phyloP scores from a whole-genome alignment of 345 rosid genomes.

The Balakata baccata region DNA sequence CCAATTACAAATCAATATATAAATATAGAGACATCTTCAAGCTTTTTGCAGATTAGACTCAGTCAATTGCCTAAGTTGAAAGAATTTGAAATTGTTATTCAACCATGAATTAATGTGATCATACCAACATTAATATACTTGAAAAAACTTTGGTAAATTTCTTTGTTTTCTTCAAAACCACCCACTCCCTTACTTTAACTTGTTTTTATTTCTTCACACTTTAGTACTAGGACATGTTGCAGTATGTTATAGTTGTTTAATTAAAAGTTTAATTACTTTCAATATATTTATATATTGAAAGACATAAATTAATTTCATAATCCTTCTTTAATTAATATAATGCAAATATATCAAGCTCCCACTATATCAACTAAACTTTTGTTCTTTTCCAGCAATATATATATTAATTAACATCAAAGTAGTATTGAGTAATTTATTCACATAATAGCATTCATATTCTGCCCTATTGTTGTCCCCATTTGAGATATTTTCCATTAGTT shows the following conservation, averaged over 20 bases:
- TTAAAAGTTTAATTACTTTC: too few species aligned
- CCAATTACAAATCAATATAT: background rate
- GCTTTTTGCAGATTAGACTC: conserved; percentile 24
- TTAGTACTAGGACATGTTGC: background rate
- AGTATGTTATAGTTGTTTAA: background rate
- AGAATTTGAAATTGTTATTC: background rate
- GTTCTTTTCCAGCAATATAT: background rate
- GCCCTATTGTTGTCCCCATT: background rate
- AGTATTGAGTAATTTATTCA: too few species aligned
- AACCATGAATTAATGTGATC: background rate
- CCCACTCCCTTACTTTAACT: conserved; percentile 6
- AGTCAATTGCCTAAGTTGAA: conserved; percentile 17
- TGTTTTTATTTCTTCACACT: background rate
- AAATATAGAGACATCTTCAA: conserved; percentile 13
- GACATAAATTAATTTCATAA: background rate
- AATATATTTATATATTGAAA: too few species aligned
- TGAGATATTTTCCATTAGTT: background rate
- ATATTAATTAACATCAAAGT: background rate
- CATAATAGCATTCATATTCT: too few species aligned
- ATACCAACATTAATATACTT: background rate
- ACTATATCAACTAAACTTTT: conserved; percentile 5
- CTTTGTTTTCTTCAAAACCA: background rate
- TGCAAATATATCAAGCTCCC: background rate
- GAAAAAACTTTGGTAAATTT: background rate
- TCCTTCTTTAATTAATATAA: background rate